phyloP scores from a whole-genome alignment of 75 land plant species.

The Selaginella tamariscina region DNA sequence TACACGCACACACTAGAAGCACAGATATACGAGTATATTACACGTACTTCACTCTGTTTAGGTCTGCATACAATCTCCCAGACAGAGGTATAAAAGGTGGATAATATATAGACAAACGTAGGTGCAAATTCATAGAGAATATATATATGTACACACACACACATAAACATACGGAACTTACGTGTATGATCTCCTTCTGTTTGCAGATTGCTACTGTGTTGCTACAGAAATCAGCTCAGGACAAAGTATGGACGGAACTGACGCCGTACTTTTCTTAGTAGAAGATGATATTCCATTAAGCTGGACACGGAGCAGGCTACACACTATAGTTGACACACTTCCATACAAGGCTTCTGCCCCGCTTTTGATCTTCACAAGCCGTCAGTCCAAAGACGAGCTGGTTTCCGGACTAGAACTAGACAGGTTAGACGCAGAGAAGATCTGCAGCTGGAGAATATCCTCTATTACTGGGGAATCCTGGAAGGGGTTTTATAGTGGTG shows the following conservation, averaged over 20 bases:
- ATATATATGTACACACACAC: neutral
- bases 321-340: neutral
- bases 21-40: too few relatives aligned
- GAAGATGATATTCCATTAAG: neutral
- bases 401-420: slow-evolving; percentile 26
- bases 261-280: neutral
- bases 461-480: slow-evolving; percentile 19
- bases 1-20: too few relatives aligned
- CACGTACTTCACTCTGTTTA: too few relatives aligned
- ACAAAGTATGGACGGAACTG: neutral
- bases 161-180: neutral
- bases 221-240: neutral
- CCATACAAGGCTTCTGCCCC: neutral
- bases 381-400: neutral
- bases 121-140: too few relatives aligned
- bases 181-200: neutral
- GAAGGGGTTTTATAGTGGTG: slow-evolving; percentile 46
- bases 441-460: slow-evolving; percentile 34
- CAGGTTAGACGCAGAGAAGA: slow-evolving; percentile 36
- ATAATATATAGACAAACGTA: too few relatives aligned
- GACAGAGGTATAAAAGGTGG: slow-evolving; percentile 16
- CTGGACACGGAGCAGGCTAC: neutral
- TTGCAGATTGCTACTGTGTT: neutral
- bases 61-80: slow-evolving; percentile 18
- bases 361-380: neutral